These are phyloP conservation scores for Teratosphaeria destructans DNA, from an alignment of 2,329 filamentous ascomycete genomes.

Conservation along the genomic window DNA sequence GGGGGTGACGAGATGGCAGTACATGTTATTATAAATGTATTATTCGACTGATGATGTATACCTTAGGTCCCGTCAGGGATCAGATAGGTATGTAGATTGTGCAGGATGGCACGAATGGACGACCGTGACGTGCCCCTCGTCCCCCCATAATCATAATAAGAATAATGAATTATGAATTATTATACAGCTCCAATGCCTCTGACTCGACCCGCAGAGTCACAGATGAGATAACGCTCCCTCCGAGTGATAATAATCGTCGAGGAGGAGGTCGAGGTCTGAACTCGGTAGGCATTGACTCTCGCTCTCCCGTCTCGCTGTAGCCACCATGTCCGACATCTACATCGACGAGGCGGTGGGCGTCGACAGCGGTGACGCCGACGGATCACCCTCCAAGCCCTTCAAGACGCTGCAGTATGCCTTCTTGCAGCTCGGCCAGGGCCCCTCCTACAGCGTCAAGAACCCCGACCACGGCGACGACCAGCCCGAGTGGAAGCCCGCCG, in stretches of 20 bases:
- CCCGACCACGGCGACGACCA: constrained; percentile 55
- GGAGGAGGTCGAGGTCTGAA: background rate
- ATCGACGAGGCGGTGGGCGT: constrained; percentile 71
- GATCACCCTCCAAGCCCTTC: constrained; percentile 65
- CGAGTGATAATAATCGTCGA: background rate
- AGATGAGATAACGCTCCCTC: background rate
- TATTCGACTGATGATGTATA: background rate
- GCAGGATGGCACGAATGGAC: background rate
- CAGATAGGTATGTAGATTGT: background rate
- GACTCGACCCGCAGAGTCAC: background rate
- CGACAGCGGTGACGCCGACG: constrained; percentile 52
- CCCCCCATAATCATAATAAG: background rate
- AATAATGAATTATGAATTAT: no score
- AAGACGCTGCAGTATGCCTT: constrained; percentile 72
- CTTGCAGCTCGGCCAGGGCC: constrained; percentile 55
- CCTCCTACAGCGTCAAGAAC: constrained; percentile 59
- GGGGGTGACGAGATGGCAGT: background rate
- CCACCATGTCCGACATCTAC: constrained; percentile 26
- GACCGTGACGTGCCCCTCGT: background rate
- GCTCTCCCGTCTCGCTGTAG: background rate
- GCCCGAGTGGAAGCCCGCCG: constrained; percentile 68
- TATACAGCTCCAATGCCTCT: background rate
- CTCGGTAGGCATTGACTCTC: no score
- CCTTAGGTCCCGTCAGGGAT: background rate
- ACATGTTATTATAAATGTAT: background rate